Base-by-base conservation (phyloP, 202 grass and related monocot genomes). In the Brachypodium distachyon region DNA sequence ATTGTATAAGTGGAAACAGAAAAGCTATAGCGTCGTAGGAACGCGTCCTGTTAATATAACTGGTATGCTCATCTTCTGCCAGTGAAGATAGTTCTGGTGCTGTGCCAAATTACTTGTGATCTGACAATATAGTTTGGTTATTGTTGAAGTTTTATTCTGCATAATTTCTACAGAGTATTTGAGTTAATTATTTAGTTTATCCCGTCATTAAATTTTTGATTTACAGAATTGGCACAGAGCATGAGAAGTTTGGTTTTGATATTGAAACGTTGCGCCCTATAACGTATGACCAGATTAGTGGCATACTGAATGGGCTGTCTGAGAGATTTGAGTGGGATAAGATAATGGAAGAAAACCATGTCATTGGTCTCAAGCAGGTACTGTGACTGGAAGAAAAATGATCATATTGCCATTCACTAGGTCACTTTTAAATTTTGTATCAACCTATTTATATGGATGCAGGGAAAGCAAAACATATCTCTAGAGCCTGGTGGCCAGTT, bases 181-280 rank as follows among this genome's bases (percentile, higher is more conserved):
- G 14, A 1, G 4, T 12, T 60, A 52, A 21, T 23, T 81, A 13
- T 74, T 62, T 43, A 8, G 1, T 74, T 61, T 51, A 47, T 48
- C 27, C 5, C 2, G 26, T 70, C 74, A 74, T 13, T 17, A 9
- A 38, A 39, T 21, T 54, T 72, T 26, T 83, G 38, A 23, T 75
- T 78, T 67, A 56, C 92, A 98, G 96, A 86, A 98, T 98, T 83
- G 96, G 96, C 61, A 98, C 91, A 6, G 91, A 98, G 46, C 96
- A 98, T 87, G 96, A 98, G 23, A 98, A 95, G 67, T 98, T 98
- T 83, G 96, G 96, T 74, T 98, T 98, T 60, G 91, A 98, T 72
- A 78, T 95, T 41, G 81, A 82, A 70, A 92, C 85, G 69, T 85
- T 98, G 67, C 91, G 83, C 7, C 91, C 96, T 63, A 95, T 98